phyloP scores from a whole-genome alignment of 108 stramenopile species.

The Craspedostauros australis region DNA sequence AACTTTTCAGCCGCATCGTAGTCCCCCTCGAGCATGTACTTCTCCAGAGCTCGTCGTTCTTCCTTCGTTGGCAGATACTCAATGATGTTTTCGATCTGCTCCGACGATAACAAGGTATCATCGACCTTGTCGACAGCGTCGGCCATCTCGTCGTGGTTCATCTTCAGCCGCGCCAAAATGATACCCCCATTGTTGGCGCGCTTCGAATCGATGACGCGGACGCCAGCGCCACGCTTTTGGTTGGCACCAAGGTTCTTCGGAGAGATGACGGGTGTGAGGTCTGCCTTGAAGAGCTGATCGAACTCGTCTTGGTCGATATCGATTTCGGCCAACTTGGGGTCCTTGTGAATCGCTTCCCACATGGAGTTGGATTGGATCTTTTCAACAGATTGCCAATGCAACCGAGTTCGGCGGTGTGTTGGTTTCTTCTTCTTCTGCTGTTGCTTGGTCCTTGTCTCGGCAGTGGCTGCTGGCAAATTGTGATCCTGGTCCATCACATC shows the following conservation, averaged over 20 bases:
- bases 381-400: constrained; percentile 82
- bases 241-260: background rate
- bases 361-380: constrained; percentile 72
- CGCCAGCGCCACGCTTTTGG: constrained; percentile 33
- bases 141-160: constrained; percentile 82
- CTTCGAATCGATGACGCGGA: constrained; percentile 85
- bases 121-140: constrained; percentile 73
- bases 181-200: constrained; percentile 92
- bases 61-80: constrained; percentile 83
- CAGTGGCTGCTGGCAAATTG: constrained; percentile 47
- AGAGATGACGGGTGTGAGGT: constrained; percentile 20
- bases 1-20: constrained; percentile 67
- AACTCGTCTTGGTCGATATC: constrained; percentile 84
- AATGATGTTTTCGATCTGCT: constrained; percentile 79
- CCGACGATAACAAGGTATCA: constrained; percentile 58
- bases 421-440: constrained; percentile 42
- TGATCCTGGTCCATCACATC: constrained; percentile 82
- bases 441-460: constrained; percentile 26
- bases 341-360: constrained; percentile 75
- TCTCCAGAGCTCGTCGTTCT: constrained; percentile 62
- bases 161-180: constrained; percentile 79
- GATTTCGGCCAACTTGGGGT: constrained; percentile 64
- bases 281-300: constrained; percentile 70
- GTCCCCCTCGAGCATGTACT: constrained; percentile 69
- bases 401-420: constrained; percentile 76